A percentile compares a stretch with the other conserved stretches of the same genome.
Evolutionary conservation across 1,284 basidiomycete genomes (phyloP).

Genomic region (Abortiporus biennis): DNA sequence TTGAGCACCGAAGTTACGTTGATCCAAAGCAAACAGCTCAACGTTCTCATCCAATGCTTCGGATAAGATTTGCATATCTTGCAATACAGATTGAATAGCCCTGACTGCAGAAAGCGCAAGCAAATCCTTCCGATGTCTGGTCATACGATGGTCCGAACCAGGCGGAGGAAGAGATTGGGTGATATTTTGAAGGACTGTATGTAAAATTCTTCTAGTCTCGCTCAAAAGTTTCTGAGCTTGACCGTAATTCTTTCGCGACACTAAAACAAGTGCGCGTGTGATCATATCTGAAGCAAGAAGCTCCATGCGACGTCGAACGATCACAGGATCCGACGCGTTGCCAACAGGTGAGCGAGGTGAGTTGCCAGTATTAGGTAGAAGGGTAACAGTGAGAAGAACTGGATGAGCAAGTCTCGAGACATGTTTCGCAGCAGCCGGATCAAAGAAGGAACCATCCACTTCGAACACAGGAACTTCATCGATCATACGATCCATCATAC

Average conservation of each 20-base stretch:
- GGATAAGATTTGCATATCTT: conserved; percentile 78
- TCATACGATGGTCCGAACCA: conserved; percentile 26
- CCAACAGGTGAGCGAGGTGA: conserved; percentile 38
- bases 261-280: conserved; percentile 84
- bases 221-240: conserved; percentile 84
- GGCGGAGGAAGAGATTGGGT: conserved; percentile 62
- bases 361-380: conserved; percentile 54
- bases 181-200: conserved; percentile 78
- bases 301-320: conserved; percentile 91
- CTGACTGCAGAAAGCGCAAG: conserved; percentile 65
- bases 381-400: conserved; percentile 82
- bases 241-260: conserved; percentile 79
- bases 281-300: conserved; percentile 92
- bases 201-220: conserved; percentile 85
- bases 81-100: conserved; percentile 76
- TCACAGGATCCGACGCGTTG: conserved; percentile 67
- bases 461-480: conserved; percentile 92
- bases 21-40: conserved; percentile 86
- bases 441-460: conserved; percentile 89
- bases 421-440: conserved; percentile 76
- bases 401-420: conserved; percentile 84
- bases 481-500: conserved; percentile 87
- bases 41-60: conserved; percentile 87
- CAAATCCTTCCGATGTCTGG: conserved; percentile 70
- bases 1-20: conserved; percentile 89